Evolutionary conservation across 176 grass and related monocot species (phyloP).

Genomic region (Oryza rufipogon): DNA sequence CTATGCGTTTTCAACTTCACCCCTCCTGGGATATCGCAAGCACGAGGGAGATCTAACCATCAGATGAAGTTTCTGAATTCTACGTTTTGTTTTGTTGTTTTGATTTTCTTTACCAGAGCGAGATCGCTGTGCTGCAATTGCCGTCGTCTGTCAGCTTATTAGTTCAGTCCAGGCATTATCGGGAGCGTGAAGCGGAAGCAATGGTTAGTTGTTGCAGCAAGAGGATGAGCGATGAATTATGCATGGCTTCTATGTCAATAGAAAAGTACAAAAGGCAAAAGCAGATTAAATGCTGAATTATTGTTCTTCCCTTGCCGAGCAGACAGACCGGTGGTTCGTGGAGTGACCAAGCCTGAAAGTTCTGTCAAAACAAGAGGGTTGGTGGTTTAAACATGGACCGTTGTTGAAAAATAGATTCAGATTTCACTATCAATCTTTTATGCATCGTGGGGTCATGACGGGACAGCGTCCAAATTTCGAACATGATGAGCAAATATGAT

Average conservation of each 20-base stretch:
- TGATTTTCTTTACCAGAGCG: not conserved
- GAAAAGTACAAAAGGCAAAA: constrained; percentile 33
- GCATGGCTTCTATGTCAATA: constrained; percentile 12
- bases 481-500: not conserved
- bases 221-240: not conserved
- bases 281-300: constrained; percentile 36
- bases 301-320: constrained; percentile 16
- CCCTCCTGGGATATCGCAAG: not conserved
- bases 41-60: constrained; percentile 9
- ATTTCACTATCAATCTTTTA: not conserved
- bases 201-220: not conserved
- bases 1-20: not conserved
- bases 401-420: not conserved
- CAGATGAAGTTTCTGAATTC: not conserved
- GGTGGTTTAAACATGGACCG: not conserved
- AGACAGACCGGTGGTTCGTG: constrained; percentile 41
- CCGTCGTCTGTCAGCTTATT: constrained; percentile 8
- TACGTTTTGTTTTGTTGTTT: not conserved
- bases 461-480: constrained; percentile 7
- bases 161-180: not conserved
- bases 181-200: constrained; percentile 38
- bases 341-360: constrained; percentile 5
- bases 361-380: constrained; percentile 10
- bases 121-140: constrained; percentile 17
- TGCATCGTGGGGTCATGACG: constrained; percentile 25